A percentile compares a stretch with the other conserved stretches of the same genome.
phyloP scores from a whole-genome alignment of 2,329 filamentous ascomycete species.

The Epichloe scottii region DNA sequence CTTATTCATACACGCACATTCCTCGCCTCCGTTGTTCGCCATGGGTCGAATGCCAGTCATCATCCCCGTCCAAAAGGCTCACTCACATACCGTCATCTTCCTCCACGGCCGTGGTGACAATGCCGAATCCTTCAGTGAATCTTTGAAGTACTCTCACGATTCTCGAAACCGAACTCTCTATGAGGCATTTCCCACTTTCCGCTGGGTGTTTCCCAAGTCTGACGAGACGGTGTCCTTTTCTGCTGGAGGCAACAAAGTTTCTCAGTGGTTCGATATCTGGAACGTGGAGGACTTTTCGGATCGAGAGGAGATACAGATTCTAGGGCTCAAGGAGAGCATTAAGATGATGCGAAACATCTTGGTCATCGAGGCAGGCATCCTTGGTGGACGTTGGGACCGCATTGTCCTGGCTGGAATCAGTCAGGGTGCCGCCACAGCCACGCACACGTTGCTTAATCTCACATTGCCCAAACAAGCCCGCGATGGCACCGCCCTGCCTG shows the following conservation, averaged over 20 bases:
- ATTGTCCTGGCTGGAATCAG: conserved; percentile 34
- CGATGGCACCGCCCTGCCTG: neutral
- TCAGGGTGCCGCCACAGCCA: conserved; percentile 30
- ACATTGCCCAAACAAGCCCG: conserved; percentile 9
- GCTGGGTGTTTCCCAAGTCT: conserved; percentile 38
- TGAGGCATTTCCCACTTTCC: conserved; percentile 30
- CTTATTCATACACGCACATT: neutral
- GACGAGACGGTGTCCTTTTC: conserved; percentile 17
- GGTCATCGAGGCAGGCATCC: conserved; percentile 18
- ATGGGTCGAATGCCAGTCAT: neutral
- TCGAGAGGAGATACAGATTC: conserved; percentile 29
- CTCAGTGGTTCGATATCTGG: conserved; percentile 41
- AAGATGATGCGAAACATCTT: conserved; percentile 20
- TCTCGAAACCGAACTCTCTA: conserved; percentile 21
- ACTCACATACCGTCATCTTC: conserved; percentile 32
- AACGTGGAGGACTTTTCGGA: conserved; percentile 26
- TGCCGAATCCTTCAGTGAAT: conserved; percentile 18
- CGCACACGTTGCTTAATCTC: conserved; percentile 25
- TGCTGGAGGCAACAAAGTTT: conserved; percentile 10
- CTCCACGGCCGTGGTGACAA: conserved; percentile 33
- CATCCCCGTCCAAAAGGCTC: conserved; percentile 5
- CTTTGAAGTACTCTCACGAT: conserved; percentile 18
- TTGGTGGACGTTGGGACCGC: conserved; percentile 25
- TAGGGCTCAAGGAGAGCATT: conserved; percentile 28
- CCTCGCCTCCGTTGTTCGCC: neutral